Evolutionary conservation across 441 rosid genomes (phyloP).

Genomic region (Lepidium campestre): DNA sequence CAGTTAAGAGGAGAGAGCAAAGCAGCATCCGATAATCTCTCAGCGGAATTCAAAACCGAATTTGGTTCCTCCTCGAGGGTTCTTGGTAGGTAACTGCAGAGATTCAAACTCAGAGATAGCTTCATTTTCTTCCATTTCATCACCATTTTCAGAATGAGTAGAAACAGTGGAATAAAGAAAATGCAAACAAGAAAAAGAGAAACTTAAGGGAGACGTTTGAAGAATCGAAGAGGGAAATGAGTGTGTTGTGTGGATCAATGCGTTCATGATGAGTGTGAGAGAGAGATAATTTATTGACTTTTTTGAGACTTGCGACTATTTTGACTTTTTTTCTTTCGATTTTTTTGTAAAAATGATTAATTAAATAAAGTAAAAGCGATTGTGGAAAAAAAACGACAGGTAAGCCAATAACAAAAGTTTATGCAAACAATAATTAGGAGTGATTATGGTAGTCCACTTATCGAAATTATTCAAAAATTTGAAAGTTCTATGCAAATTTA

Average conservation of each 20-base stretch:
- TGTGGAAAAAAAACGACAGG: no score
- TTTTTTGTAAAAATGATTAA: no score
- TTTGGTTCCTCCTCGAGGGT: slow-evolving; percentile 65
- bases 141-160: slow-evolving; percentile 40
- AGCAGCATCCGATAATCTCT: slow-evolving; percentile 77
- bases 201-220: slow-evolving; percentile 4
- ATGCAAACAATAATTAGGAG: not conserved
- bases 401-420: no score
- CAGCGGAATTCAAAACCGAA: slow-evolving; percentile 36
- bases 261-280: not conserved
- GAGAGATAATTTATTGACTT: slow-evolving; percentile 32
- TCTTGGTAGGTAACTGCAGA: slow-evolving; percentile 78
- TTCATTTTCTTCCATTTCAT: slow-evolving; percentile 92
- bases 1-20: slow-evolving; percentile 67
- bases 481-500: not conserved
- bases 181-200: not conserved
- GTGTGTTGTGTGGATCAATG: slow-evolving; percentile 30
- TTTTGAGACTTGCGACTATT: slow-evolving; percentile 35
- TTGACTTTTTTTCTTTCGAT: no score
- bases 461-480: no score
- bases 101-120: slow-evolving; percentile 75
- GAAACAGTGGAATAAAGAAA: slow-evolving; percentile 11
- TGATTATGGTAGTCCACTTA: slow-evolving; percentile 42
- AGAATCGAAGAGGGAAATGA: slow-evolving; percentile 31
- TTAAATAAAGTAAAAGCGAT: no score